Evolutionary conservation across 2,329 filamentous ascomycete species (phyloP).

Genomic region (Epichloe aotearoae): DNA sequence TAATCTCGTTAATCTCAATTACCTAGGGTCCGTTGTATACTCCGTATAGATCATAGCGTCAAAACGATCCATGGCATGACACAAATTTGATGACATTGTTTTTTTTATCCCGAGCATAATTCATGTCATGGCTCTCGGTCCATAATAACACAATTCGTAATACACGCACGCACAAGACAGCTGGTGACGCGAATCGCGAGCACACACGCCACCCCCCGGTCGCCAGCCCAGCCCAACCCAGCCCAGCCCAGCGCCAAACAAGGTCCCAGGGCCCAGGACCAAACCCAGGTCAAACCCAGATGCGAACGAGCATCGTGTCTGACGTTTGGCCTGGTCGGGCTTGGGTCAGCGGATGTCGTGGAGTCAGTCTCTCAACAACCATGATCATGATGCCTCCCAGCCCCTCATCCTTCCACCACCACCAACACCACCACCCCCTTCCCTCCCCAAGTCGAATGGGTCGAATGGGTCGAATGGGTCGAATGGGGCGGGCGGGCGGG

Average conservation of each 20-base stretch:
- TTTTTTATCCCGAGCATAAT: neutral
- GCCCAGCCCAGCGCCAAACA: neutral
- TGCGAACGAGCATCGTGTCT: constrained; percentile 1
- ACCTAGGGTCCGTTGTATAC: neutral
- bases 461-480: too few species aligned
- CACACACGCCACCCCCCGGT: neutral
- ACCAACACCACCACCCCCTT: neutral
- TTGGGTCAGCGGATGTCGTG: neutral
- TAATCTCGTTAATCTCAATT: neutral
- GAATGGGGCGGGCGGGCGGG: neutral
- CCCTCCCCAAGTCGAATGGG: neutral
- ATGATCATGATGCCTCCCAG: neutral
- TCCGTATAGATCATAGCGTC: neutral
- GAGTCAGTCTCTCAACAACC: neutral
- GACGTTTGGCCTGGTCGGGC: constrained; percentile 1
- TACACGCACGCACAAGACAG: neutral
- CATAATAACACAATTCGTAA: neutral
- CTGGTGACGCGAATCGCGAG: neutral
- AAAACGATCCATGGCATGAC: neutral
- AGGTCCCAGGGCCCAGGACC: neutral
- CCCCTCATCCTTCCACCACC: neutral
- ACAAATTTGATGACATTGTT: neutral
- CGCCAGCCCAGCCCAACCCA: neutral
- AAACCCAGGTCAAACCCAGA: constrained; percentile 1
- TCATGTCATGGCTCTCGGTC: neutral